These are phyloP conservation scores for Sarocladium oryzae DNA, from an alignment of 2,329 filamentous ascomycete genomes.

Conservation along the genomic window DNA sequence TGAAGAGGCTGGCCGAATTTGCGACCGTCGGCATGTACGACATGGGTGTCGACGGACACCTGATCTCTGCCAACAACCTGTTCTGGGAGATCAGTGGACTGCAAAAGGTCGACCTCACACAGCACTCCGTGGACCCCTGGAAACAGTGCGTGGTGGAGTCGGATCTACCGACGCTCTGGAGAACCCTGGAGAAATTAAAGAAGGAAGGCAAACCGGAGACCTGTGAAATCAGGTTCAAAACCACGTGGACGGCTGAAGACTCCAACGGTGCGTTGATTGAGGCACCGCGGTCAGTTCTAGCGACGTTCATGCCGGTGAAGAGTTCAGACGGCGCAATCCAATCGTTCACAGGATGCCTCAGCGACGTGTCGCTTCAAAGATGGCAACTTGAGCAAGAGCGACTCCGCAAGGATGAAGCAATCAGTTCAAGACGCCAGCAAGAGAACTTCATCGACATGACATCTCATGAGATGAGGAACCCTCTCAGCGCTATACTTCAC, in stretches of 20 bases:
- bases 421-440: constrained; percentile 60
- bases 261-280: constrained; percentile 34
- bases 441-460: constrained; percentile 78
- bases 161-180: constrained; percentile 33
- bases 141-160: constrained; percentile 37
- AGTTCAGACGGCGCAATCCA: constrained; percentile 39
- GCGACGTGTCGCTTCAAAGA: constrained; percentile 42
- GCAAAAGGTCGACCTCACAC: constrained; percentile 33
- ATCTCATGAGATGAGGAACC: constrained; percentile 68
- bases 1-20: constrained; percentile 47
- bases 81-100: constrained; percentile 48
- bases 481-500: constrained; percentile 65
- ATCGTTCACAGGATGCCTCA: constrained; percentile 41
- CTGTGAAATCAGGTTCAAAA: constrained; percentile 42
- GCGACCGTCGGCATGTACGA: constrained; percentile 51
- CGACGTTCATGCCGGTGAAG: constrained; percentile 44
- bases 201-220: constrained; percentile 36
- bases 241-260: constrained; percentile 36
- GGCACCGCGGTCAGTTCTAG: constrained; percentile 41
- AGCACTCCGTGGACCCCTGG: constrained; percentile 36
- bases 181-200: constrained; percentile 33
- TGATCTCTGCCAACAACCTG: constrained; percentile 45
- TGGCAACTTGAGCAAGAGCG: constrained; percentile 46
- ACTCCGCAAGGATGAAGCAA: constrained; percentile 46
- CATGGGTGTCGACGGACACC: constrained; percentile 41